phyloP scores from a whole-genome alignment of 164 flowering plant species.

The Amborella trichopoda region DNA sequence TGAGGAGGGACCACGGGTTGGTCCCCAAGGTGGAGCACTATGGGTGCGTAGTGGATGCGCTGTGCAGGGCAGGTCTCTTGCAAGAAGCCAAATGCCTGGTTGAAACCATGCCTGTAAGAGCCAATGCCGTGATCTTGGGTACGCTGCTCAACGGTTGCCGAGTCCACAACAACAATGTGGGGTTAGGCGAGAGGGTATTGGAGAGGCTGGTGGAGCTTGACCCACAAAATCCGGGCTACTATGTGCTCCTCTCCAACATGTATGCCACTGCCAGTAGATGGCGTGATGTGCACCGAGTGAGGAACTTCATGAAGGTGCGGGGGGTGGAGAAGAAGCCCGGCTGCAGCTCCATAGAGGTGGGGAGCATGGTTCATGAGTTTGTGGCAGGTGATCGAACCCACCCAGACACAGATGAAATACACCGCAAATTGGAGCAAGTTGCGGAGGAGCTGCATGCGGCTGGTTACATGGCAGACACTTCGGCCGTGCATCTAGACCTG shows the following conservation, averaged over 20 bases:
- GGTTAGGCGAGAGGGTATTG: conserved; percentile 18
- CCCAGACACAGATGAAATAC: conserved; percentile 17
- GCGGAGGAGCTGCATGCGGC: conserved; percentile 10
- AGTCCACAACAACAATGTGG: conserved; percentile 19
- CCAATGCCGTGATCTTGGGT: conserved; percentile 24
- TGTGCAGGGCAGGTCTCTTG: conserved; percentile 25
- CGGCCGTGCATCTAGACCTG: conserved; percentile 21
- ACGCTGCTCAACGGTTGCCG: conserved; percentile 24
- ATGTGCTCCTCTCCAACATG: conserved; percentile 26
- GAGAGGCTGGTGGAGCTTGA: conserved; percentile 20
- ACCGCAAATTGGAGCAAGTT: conserved; percentile 16
- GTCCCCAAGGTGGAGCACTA: conserved; percentile 30
- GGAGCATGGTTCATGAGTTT: conserved; percentile 21
- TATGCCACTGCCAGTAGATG: conserved; percentile 23
- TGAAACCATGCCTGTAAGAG: conserved; percentile 19
- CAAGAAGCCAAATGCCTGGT: conserved; percentile 23
- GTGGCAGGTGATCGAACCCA: conserved; percentile 25
- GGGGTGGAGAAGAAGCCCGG: conserved; percentile 26
- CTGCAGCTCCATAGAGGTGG: conserved; percentile 25
- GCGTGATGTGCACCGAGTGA: conserved; percentile 18
- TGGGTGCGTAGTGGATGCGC: conserved; percentile 35
- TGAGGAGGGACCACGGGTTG: conserved; percentile 34
- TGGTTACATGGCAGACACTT: conserved; percentile 19
- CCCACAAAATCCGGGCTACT: conserved; percentile 22
- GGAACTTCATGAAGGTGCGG: conserved; percentile 19